These are phyloP conservation scores for Phlyctochytrium bullatum DNA, from an alignment of 192 early-diverging fungal species.

Conservation along the genomic window DNA sequence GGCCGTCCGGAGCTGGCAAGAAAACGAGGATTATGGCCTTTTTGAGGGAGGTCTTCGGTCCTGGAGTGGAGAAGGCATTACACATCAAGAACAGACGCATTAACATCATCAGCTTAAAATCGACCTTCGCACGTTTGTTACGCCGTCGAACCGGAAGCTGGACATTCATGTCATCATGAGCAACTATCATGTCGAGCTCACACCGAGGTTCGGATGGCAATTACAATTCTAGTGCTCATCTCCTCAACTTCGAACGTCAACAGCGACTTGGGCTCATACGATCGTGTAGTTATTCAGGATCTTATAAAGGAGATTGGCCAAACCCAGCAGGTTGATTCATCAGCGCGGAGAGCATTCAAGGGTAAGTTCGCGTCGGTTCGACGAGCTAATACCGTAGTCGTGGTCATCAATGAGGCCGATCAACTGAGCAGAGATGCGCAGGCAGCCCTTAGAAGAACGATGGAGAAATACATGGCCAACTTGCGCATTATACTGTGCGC, in stretches of 20 bases:
- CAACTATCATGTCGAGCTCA: slow-evolving; percentile 96
- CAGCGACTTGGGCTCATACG: slow-evolving; percentile 93
- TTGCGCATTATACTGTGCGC: slow-evolving; percentile 91
- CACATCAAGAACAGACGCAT: slow-evolving; percentile 11
- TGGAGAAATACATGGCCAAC: slow-evolving; percentile 98
- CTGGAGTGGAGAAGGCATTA: slow-evolving; percentile 82
- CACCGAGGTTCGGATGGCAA: slow-evolving; percentile 69
- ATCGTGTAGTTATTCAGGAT: slow-evolving; percentile 90
- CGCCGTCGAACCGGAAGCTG: slow-evolving; percentile 81
- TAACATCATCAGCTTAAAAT: slow-evolving; percentile 72
- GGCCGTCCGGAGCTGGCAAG: slow-evolving; percentile 94
- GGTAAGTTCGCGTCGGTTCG: too few species aligned
- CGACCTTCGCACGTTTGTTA: slow-evolving; percentile 79
- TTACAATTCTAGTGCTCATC: neutral
- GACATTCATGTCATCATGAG: slow-evolving; percentile 85
- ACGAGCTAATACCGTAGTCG: slow-evolving; percentile 70
- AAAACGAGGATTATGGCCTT: slow-evolving; percentile 89
- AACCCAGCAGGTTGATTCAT: slow-evolving; percentile 84
- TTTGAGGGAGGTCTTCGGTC: slow-evolving; percentile 85
- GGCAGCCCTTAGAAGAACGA: slow-evolving; percentile 93
- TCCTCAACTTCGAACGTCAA: neutral
- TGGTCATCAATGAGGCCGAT: slow-evolving; percentile 95
- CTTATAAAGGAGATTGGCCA: slow-evolving; percentile 97
- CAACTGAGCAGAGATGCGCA: slow-evolving; percentile 86
- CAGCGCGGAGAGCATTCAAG: slow-evolving; percentile 84